These are phyloP conservation scores for Elsinoe necatrix DNA, from an alignment of 2,329 filamentous ascomycete genomes.

Conservation along the genomic window DNA sequence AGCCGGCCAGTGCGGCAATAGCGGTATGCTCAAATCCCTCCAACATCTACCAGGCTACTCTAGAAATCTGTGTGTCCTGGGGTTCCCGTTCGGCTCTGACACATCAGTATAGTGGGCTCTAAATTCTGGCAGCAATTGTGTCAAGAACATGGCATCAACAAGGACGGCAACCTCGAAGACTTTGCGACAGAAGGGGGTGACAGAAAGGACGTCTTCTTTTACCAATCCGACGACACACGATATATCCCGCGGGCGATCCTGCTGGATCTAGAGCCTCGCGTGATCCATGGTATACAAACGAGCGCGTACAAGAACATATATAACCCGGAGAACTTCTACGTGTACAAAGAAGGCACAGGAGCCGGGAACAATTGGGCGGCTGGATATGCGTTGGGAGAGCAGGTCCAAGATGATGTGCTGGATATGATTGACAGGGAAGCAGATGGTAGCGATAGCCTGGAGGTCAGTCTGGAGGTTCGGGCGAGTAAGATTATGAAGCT, in stretches of 20 bases:
- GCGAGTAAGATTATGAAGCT: neutral
- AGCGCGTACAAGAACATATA: constrained; percentile 98
- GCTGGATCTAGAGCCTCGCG: constrained; percentile 87
- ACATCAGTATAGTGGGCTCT: constrained; percentile 61
- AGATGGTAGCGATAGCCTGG: constrained; percentile 92
- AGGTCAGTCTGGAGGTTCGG: constrained; percentile 45
- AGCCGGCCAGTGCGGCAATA: constrained; percentile 98
- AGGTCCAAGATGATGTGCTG: constrained; percentile 91
- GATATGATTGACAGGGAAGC: constrained; percentile 99
- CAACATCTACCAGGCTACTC: neutral
- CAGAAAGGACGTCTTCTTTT: constrained; percentile 98
- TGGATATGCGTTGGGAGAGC: constrained; percentile 86
- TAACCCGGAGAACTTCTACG: constrained; percentile 98
- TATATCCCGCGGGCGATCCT: constrained; percentile 96
- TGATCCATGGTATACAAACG: constrained; percentile 85
- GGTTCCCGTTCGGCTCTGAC: no score
- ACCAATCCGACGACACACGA: constrained; percentile 96
- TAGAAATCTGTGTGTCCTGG: no score
- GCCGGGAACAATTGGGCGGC: constrained; percentile 98
- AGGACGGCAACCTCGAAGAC: constrained; percentile 93
- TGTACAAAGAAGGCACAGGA: constrained; percentile 85
- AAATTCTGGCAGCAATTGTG: constrained; percentile 99
- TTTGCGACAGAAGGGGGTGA: constrained; percentile 97
- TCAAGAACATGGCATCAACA: constrained; percentile 94
- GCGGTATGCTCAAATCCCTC: constrained; percentile 57